Conservation (phyloP, 2,329 filamentous ascomycete species). For the Phialophora verrucosa region DNA sequence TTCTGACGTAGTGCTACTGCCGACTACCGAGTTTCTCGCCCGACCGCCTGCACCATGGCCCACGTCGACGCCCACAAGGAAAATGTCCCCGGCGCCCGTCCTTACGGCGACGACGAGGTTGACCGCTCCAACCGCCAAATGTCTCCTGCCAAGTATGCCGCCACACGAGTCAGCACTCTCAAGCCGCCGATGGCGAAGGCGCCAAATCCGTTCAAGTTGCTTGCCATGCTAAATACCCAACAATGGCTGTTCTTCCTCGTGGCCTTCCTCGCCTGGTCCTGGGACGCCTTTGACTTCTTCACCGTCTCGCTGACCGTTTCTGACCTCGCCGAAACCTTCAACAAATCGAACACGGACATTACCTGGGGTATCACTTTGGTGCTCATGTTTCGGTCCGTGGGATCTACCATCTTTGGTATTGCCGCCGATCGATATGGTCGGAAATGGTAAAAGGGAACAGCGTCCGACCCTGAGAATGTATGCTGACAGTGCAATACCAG, state of each 20-base stretch:
- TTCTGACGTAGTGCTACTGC: background rate
- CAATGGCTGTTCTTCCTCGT: conserved; percentile 42
- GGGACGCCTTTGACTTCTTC: conserved; percentile 68
- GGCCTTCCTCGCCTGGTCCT: conserved; percentile 49
- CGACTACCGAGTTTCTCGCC: background rate
- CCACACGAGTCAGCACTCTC: conserved; percentile 60
- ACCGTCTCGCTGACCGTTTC: conserved; percentile 64
- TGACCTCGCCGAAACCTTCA: conserved; percentile 60
- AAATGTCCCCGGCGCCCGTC: conserved; percentile 9
- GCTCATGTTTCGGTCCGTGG: conserved; percentile 66
- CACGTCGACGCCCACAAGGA: conserved; percentile 27
- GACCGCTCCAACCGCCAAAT: conserved; percentile 41
- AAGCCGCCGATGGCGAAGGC: conserved; percentile 50
- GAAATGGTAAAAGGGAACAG: conserved; percentile 51
- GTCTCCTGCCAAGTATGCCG: conserved; percentile 55
- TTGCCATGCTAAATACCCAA: conserved; percentile 38
- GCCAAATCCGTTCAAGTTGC: conserved; percentile 37
- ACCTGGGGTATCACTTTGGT: conserved; percentile 65
- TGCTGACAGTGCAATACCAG: conserved; percentile 13
- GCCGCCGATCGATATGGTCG: conserved; percentile 61
- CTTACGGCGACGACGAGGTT: conserved; percentile 14
- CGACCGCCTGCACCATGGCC: conserved; percentile 23
- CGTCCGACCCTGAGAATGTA: background rate
- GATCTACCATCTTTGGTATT: conserved; percentile 63
- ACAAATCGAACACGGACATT: conserved; percentile 62